Evolutionary conservation across 2,329 filamentous ascomycete genomes (phyloP), one percentile per base, ranked within the genome.

Genomic region (Lachnum nothofagi): DNA sequence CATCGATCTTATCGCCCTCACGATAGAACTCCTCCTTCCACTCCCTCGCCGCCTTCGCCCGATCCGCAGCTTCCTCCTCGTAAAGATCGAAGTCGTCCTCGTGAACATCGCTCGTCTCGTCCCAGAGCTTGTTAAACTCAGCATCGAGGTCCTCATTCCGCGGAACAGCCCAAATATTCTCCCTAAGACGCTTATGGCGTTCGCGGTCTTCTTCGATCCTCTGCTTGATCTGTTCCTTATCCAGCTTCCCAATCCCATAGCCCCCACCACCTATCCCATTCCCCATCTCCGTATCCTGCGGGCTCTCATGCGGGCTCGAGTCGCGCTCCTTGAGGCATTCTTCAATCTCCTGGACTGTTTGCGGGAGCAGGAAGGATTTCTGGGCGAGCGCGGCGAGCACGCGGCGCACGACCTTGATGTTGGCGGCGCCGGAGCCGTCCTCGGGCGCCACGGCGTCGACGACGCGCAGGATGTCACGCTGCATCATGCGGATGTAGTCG

Each of bases 161-260:
- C 24, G 80, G 80, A 2, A 95, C 83, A 0, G 90, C 88, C 93
- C 94, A 98, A 54, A 95, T 94, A 60, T 84, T 90, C 70, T 98
- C 93, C 19, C 93, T 75, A 62, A 91, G 73, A 37, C 91, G 75
- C 74, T 98, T 98, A 68, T 98, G 94, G 37, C 93, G 76, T 68
- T 98, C 93, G 3, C 93, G 77, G 68, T 98, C 93, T 69, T 98
- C 94, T 61, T 98, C 94, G 55, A 98, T 95, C 34, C 93, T 78
- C 72, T 97, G 91, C 70, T 97, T 91, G 45, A 96, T 87, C 70
- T 95, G 88, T 48, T 86, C 79, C 69, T 91, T 93, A 63, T 96
- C 88, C 44, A 93, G 67, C 44, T 76, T 72, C 1, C 73, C 68
- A 8, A 62, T 33, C 10, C 8, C 14, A 9, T n/a, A 14, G 12